Conservation (phyloP, 176 grass and related monocot species). For the Olyra latifolia region DNA sequence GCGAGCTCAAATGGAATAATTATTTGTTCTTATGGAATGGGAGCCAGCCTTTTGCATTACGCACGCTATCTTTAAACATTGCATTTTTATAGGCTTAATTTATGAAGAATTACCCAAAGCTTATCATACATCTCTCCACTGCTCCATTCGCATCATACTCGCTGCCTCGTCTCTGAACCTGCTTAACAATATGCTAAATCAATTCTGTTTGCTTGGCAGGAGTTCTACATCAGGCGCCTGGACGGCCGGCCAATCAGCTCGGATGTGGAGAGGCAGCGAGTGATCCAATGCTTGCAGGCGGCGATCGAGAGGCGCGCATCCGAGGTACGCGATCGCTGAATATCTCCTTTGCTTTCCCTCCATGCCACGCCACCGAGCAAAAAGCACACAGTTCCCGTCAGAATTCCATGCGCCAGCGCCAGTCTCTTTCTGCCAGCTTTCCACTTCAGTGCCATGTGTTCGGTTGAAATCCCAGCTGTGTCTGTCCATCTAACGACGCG, state of each 20-base stretch:
- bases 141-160: not conserved
- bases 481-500: slow-evolving; percentile 1
- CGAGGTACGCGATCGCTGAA: slow-evolving; percentile 59
- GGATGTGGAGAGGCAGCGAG: slow-evolving; percentile 74
- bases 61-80: not conserved
- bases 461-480: not conserved
- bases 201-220: slow-evolving; percentile 42
- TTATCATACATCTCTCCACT: not conserved
- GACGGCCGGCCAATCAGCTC: slow-evolving; percentile 79
- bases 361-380: slow-evolving; percentile 42
- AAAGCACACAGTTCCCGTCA: slow-evolving; percentile 20
- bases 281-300: slow-evolving; percentile 78
- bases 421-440: slow-evolving; percentile 36
- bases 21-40: not conserved
- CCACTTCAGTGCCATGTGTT: slow-evolving; percentile 40
- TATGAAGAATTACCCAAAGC: not conserved
- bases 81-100: not conserved
- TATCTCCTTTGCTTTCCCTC: slow-evolving; percentile 43
- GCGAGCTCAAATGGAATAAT: not conserved
- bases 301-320: slow-evolving; percentile 79
- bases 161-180: not conserved
- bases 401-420: not conserved
- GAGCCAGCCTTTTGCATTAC: not conserved
- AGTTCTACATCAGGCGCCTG: slow-evolving; percentile 70
- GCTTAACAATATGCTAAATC: not conserved